Evolutionary conservation across 768 basidiomycete genomes (phyloP).

Genomic region (Gyrodon lividus): DNA sequence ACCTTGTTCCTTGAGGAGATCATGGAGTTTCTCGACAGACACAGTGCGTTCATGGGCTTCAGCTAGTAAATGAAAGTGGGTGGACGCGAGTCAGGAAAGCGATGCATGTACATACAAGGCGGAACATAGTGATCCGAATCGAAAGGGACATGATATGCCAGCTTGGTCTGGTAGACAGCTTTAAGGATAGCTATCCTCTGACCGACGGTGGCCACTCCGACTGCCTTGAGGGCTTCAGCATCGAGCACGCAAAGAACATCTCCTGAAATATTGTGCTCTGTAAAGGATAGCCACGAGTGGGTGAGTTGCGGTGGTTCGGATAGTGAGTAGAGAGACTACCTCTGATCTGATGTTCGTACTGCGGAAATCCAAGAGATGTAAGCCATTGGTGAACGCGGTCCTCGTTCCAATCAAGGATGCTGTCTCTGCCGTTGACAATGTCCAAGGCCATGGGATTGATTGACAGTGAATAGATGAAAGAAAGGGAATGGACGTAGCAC

Average conservation of each 20-base stretch:
- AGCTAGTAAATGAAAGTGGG: slow-evolving; percentile 36
- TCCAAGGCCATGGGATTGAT: slow-evolving; percentile 25
- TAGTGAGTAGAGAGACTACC: slow-evolving; percentile 43
- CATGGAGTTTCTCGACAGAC: slow-evolving; percentile 65
- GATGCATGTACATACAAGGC: slow-evolving; percentile 60
- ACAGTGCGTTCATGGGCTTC: slow-evolving; percentile 56
- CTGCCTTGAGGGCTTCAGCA: slow-evolving; percentile 77
- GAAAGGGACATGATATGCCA: slow-evolving; percentile 78
- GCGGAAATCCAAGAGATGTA: slow-evolving; percentile 71
- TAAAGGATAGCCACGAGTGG: slow-evolving; percentile 6
- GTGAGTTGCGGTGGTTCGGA: not conserved
- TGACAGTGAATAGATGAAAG: slow-evolving; percentile 1
- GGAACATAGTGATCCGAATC: slow-evolving; percentile 86
- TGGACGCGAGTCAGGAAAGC: not conserved
- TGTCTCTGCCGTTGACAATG: slow-evolving; percentile 29
- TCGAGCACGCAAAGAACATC: slow-evolving; percentile 85
- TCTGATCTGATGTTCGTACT: slow-evolving; percentile 81
- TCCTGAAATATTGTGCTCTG: slow-evolving; percentile 91
- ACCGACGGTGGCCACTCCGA: slow-evolving; percentile 89
- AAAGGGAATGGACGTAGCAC: slow-evolving; percentile 11
- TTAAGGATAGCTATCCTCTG: slow-evolving; percentile 91
- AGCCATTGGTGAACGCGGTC: slow-evolving; percentile 80
- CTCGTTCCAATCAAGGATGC: slow-evolving; percentile 68
- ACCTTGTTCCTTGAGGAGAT: slow-evolving; percentile 77
- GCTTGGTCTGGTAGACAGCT: slow-evolving; percentile 86